A percentile compares a stretch with the other conserved stretches of the same genome.
Evolutionary conservation across 2,329 filamentous ascomycete species (phyloP).

Genomic region (Atkinsonella hypoxylon): DNA sequence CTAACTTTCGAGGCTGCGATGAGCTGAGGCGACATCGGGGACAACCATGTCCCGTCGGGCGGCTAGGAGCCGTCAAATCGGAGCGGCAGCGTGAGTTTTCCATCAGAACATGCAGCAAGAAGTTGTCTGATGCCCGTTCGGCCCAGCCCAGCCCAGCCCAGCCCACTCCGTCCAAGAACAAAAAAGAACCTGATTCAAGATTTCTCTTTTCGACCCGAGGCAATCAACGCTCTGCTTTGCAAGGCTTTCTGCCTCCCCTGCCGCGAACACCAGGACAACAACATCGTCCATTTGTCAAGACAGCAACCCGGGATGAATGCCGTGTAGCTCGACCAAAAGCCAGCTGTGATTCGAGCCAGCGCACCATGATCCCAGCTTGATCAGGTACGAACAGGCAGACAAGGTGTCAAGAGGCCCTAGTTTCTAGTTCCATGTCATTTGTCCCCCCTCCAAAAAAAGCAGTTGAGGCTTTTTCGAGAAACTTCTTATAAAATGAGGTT

Average conservation of each 20-base stretch:
- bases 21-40: neutral
- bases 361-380: neutral
- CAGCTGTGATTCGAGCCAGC: neutral
- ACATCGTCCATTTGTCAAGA: neutral
- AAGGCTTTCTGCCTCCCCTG: too few species aligned
- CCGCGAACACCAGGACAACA: neutral
- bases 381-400: too few species aligned
- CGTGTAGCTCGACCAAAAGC: neutral
- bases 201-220: neutral
- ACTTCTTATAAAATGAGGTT: neutral
- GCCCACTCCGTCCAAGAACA: too few species aligned
- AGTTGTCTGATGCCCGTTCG: too few species aligned
- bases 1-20: neutral
- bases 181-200: too few species aligned
- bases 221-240: too few species aligned
- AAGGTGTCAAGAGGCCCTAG: too few species aligned
- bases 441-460: too few species aligned
- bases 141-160: too few species aligned
- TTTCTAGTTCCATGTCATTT: too few species aligned
- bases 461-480: too few species aligned
- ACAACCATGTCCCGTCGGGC: neutral
- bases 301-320: neutral
- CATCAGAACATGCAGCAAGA: neutral
- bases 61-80: neutral
- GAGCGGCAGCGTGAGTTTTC: neutral